A percentile compares a stretch with the other conserved stretches of the same genome.
Evolutionary conservation across 345 rosid genomes (phyloP).

Genomic region (Sisymbrium altissimum): DNA sequence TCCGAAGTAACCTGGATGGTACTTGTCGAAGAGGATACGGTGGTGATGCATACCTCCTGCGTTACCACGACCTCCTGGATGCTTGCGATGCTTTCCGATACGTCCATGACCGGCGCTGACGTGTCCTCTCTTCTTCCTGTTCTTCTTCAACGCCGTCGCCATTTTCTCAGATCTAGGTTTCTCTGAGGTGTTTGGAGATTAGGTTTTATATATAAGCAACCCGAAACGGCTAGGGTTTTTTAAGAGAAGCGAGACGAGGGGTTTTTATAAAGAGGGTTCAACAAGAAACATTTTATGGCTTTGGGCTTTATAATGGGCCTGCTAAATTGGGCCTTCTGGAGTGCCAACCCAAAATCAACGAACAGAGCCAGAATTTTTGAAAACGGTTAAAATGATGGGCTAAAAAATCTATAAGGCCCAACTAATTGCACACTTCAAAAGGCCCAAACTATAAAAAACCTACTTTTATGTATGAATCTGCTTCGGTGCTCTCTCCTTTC

Average conservation of each 20-base stretch:
- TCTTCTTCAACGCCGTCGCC: constrained; percentile 64
- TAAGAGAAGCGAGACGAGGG: not conserved
- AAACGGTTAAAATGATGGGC: too few species aligned
- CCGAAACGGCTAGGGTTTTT: constrained; percentile 23
- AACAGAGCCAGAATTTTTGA: too few species aligned
- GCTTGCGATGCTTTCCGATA: constrained; percentile 75
- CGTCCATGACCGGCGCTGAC: constrained; percentile 82
- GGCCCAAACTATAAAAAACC: too few species aligned
- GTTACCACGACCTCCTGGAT: constrained; percentile 62
- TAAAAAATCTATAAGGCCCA: too few species aligned
- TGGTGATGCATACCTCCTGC: constrained; percentile 75
- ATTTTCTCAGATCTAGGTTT: constrained; percentile 29
- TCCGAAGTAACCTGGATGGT: constrained; percentile 67
- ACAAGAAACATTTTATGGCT: not conserved
- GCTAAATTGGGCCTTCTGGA: too few species aligned
- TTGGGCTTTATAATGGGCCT: too few species aligned
- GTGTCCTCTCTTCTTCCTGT: constrained; percentile 77
- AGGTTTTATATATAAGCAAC: constrained; percentile 14
- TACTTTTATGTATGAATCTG: too few species aligned
- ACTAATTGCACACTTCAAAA: too few species aligned
- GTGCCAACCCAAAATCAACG: too few species aligned
- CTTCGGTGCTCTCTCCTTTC: too few species aligned
- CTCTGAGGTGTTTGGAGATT: too few species aligned
- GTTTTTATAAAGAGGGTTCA: not conserved
- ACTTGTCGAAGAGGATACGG: constrained; percentile 72